Base-by-base conservation (phyloP, 441 rosid species). In the Pelargonium australe region DNA sequence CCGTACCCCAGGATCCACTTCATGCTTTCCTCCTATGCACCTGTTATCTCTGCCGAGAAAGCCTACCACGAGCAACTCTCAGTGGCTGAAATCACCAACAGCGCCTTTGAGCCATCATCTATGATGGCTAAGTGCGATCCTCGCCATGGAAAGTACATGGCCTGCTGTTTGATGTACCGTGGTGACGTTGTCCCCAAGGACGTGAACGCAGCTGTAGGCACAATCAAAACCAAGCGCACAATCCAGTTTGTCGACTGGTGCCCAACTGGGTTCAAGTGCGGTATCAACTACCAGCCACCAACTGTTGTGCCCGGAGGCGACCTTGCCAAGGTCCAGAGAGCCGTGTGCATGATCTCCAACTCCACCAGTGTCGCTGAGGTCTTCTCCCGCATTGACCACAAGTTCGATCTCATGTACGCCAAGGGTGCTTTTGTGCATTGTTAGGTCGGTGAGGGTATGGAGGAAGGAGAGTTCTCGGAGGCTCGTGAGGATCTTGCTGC, bases 381-480 rank as follows among this genome's bases (percentile, higher is more conserved):
- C 72, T 91, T 91, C 83, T 83, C 88, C 0, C 82, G 96, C 63
- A 91, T 87, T 19, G 97, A 91, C 78, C 86, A 85, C 78, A 91
- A 91, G 80, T 91, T 91, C 1, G 95, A 89, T 72, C 91, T 91
- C 37, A 89, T 89, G 97, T 90, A 90, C 10, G 85, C 91, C 1
- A 89, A 91, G 80, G 85, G 94, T 67, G 97, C 96, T 10, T 91
- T 91, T 0, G 97, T 91, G 11, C 96, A 89, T 70, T 91, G 96
- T 94, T 91, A 89, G 0, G 96, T 91, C 1, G 97, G 97, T 71
- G 97, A 91, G 85, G 96, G 97, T 62, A 91, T 91, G 96, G 97
- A 91, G 80, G 97, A 89, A 78, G 92, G 97, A 2, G 97, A 91
- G 68, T 91, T 91, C 79, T 91, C 92, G 0, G 97, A 91, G 78